A percentile compares a stretch with the other conserved stretches of the same genome.
phyloP scores from a whole-genome alignment of 306 rosid genomes.

The Spatholobus suberectus region DNA sequence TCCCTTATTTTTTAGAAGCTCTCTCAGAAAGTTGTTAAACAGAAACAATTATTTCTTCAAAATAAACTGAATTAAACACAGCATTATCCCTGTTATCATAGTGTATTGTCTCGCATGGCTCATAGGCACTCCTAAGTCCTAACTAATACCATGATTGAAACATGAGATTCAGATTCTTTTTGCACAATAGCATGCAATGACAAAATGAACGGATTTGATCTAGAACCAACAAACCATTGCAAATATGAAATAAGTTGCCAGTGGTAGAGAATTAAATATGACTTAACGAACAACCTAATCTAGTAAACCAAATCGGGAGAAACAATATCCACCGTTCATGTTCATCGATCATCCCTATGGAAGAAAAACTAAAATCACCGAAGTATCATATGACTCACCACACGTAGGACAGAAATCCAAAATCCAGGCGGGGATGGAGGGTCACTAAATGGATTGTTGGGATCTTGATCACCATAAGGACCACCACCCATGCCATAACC shows the following conservation, averaged over 20 bases:
- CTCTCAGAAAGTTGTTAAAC: neutral
- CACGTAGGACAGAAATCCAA: constrained; percentile 86
- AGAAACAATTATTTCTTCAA: neutral
- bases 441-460: constrained; percentile 83
- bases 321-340: neutral
- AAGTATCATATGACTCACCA: constrained; percentile 66
- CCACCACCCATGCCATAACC: constrained; percentile 97
- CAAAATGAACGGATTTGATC: neutral
- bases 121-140: neutral
- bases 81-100: neutral
- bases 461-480: constrained; percentile 92
- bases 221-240: neutral
- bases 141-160: constrained; percentile 31
- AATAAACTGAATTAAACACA: neutral
- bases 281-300: neutral
- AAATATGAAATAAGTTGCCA: constrained; percentile 1
- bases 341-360: constrained; percentile 12
- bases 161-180: constrained; percentile 1
- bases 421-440: constrained; percentile 97
- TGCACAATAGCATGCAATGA: constrained; percentile 15
- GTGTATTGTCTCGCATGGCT: constrained; percentile 13
- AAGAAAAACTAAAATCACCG: constrained; percentile 24
- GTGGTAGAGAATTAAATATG: neutral
- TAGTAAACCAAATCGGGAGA: constrained; percentile 30
- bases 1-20: neutral